Conservation (phyloP, 1,284 basidiomycete species). For the Tilletia setariae region DNA sequence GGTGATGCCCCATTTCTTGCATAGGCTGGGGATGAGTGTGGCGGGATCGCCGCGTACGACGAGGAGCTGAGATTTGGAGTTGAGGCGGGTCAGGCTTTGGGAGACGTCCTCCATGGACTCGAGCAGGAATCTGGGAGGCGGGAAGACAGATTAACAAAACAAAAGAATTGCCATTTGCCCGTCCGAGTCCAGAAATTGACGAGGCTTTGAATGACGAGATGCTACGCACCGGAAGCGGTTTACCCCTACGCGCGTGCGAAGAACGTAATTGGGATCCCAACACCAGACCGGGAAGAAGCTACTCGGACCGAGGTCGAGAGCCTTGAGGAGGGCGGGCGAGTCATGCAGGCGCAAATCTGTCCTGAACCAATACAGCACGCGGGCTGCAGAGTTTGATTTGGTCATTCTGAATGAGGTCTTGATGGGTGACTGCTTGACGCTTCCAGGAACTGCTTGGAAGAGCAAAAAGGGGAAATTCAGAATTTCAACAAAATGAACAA, state of each 20-base stretch:
- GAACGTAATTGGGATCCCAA: slow-evolving; percentile 56
- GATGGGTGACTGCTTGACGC: too few species aligned
- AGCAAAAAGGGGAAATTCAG: too few species aligned
- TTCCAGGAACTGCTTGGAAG: too few species aligned
- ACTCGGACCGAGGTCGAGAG: slow-evolving; percentile 56
- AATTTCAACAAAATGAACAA: too few species aligned
- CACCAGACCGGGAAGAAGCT: slow-evolving; percentile 57
- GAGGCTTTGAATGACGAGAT: background rate
- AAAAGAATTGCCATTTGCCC: background rate
- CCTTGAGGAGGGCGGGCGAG: slow-evolving; percentile 58
- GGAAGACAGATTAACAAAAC: background rate
- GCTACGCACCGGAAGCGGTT: slow-evolving; percentile 50
- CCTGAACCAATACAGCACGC: slow-evolving; percentile 60
- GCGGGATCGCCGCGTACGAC: slow-evolving; percentile 59
- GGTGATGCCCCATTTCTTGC: slow-evolving; percentile 59
- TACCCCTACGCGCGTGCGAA: slow-evolving; percentile 58
- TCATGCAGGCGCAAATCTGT: slow-evolving; percentile 61
- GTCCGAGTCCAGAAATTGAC: background rate
- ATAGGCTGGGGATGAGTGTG: slow-evolving; percentile 56
- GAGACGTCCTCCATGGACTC: slow-evolving; percentile 57
- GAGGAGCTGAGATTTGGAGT: slow-evolving; percentile 57
- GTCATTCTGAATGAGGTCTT: background rate
- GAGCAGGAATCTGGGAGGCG: slow-evolving; percentile 57
- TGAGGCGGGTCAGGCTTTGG: slow-evolving; percentile 54
- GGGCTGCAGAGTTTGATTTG: slow-evolving; percentile 17